These are phyloP conservation scores for Heterobasidion parviporum DNA, from an alignment of 1,284 basidiomycete genomes.

Conservation along the genomic window DNA sequence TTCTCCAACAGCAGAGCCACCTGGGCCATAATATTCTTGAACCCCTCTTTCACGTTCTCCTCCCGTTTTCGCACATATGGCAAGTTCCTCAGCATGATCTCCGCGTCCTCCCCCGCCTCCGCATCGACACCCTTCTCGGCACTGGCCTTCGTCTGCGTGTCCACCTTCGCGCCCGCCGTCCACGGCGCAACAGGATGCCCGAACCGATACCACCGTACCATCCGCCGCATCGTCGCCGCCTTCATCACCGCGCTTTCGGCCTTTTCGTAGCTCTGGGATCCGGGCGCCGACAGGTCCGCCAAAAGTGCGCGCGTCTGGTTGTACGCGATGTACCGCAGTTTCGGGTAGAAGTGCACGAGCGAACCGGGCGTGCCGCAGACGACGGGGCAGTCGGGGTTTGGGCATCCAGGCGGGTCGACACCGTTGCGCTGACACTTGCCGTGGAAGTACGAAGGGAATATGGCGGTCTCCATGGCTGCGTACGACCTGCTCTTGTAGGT, in stretches of 20 bases:
- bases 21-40: conserved; percentile 26
- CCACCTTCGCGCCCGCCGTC: background rate
- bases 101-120: conserved; percentile 16
- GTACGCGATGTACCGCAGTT: conserved; percentile 41
- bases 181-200: background rate
- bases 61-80: conserved; percentile 14
- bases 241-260: conserved; percentile 30
- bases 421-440: conserved; percentile 62
- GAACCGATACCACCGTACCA: conserved; percentile 2
- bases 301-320: conserved; percentile 32
- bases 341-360: conserved; percentile 55
- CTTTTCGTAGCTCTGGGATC: conserved; percentile 30
- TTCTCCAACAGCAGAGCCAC: conserved; percentile 25
- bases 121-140: background rate
- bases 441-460: conserved; percentile 64
- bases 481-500: conserved; percentile 39
- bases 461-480: conserved; percentile 34
- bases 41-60: conserved; percentile 16
- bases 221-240: conserved; percentile 6
- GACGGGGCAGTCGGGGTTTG: conserved; percentile 68
- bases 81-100: conserved; percentile 5
- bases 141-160: conserved; percentile 3
- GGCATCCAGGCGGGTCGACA: conserved; percentile 57
- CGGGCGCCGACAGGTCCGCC: conserved; percentile 24
- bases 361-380: conserved; percentile 77